These are phyloP conservation scores for Papiliotrema flavescens DNA, from an alignment of 1,284 basidiomycete genomes.

Conservation along the genomic window DNA sequence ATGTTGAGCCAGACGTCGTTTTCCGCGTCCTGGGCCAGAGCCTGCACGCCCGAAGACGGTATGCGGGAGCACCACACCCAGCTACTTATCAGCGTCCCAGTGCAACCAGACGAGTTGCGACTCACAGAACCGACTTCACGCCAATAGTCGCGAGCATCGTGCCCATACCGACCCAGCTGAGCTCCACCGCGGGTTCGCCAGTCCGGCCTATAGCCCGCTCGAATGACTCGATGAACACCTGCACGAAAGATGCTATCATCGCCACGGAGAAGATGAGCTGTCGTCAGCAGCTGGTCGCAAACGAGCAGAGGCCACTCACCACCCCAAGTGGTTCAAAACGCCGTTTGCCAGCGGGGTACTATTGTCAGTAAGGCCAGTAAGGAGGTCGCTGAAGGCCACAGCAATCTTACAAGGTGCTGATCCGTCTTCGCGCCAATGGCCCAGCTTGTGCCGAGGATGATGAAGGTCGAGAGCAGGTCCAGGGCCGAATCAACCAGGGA, in stretches of 20 bases:
- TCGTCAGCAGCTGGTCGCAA: background rate
- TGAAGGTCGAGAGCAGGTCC: conserved; percentile 55
- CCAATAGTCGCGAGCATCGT: conserved; percentile 57
- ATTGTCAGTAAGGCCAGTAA: background rate
- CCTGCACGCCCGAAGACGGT: conserved; percentile 46
- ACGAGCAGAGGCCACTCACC: conserved; percentile 16
- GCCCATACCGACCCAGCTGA: conserved; percentile 43
- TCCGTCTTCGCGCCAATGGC: conserved; percentile 46
- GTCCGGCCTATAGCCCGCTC: conserved; percentile 43
- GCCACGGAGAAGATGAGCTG: conserved; percentile 56
- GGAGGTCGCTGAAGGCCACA: too few species aligned
- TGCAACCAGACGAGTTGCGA: background rate
- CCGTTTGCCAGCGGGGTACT: conserved; percentile 55
- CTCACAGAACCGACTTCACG: conserved; percentile 53
- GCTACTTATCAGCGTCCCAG: conserved; percentile 13
- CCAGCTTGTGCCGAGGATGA: conserved; percentile 47
- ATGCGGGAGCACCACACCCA: conserved; percentile 49
- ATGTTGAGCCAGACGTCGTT: conserved; percentile 57
- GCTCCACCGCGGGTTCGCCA: conserved; percentile 32
- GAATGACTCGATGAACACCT: conserved; percentile 53
- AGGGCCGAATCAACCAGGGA: conserved; percentile 56
- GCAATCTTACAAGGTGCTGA: conserved; percentile 25
- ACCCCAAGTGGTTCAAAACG: conserved; percentile 53
- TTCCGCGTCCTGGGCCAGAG: conserved; percentile 53
- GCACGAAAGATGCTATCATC: conserved; percentile 55